These are phyloP conservation scores for Cladobotryum mycophilum DNA, from an alignment of 2,329 filamentous ascomycete genomes.

Conservation along the genomic window DNA sequence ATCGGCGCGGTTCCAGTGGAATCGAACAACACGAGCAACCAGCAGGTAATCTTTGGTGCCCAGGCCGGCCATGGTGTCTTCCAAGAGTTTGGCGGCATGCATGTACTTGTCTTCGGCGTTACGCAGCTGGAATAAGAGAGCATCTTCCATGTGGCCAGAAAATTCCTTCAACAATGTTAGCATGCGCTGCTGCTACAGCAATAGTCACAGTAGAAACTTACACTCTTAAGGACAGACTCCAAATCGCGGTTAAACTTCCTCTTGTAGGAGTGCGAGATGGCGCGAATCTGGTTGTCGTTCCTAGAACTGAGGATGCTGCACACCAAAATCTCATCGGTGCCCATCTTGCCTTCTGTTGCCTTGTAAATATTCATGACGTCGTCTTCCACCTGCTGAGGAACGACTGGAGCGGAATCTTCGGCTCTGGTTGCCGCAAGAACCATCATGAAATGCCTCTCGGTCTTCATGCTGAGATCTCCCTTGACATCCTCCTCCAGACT, in stretches of 20 bases:
- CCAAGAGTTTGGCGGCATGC: constrained; percentile 75
- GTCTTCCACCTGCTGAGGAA: constrained; percentile 65
- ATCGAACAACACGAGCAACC: constrained; percentile 67
- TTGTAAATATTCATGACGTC: constrained; percentile 73
- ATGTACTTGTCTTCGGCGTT: constrained; percentile 74
- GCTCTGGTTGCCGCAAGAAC: constrained; percentile 67
- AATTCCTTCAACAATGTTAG: constrained; percentile 52
- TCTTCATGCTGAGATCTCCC: constrained; percentile 78
- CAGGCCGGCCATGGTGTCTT: constrained; percentile 77
- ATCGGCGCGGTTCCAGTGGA: constrained; percentile 74
- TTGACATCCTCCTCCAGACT: constrained; percentile 67
- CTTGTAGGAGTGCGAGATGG: constrained; percentile 70
- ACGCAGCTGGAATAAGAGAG: constrained; percentile 72
- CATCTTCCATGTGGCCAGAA: constrained; percentile 85
- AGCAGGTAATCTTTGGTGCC: constrained; percentile 83
- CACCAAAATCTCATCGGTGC: constrained; percentile 69
- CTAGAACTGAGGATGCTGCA: constrained; percentile 71
- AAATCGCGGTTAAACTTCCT: constrained; percentile 64
- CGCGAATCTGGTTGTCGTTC: constrained; percentile 77
- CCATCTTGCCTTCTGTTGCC: constrained; percentile 66
- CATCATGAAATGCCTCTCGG: constrained; percentile 77
- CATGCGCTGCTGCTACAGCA: background rate
- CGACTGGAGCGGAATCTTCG: constrained; percentile 71
- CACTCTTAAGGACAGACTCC: constrained; percentile 66
- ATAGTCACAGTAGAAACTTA: constrained; percentile 28